phyloP scores from a whole-genome alignment of 208 protist species.

The Trypanosoma caninum region DNA sequence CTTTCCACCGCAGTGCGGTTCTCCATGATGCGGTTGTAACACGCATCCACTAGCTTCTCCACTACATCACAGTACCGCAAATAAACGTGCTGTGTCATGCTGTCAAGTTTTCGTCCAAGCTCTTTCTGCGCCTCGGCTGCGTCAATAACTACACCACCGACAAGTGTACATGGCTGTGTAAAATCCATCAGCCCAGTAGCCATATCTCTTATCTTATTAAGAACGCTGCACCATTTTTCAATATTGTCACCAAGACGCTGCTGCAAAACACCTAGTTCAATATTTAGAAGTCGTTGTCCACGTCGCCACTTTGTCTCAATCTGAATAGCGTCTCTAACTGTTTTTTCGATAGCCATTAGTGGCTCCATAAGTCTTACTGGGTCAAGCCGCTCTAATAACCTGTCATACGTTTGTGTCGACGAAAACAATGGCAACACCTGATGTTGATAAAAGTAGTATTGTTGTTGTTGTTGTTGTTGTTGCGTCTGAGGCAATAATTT shows the following conservation, averaged over 20 bases:
- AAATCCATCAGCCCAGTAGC: conserved; percentile 77
- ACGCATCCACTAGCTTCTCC: conserved; percentile 52
- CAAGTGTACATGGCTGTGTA: conserved; percentile 82
- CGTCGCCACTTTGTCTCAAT: conserved; percentile 79
- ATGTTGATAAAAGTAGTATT: neutral
- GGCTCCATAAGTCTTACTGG: conserved; percentile 49
- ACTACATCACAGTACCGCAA: conserved; percentile 85
- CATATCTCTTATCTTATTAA: conserved; percentile 65
- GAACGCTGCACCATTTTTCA: conserved; percentile 56
- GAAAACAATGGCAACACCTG: neutral
- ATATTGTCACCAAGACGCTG: conserved; percentile 77
- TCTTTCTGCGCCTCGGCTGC: conserved; percentile 84
- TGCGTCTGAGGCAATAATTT: neutral
- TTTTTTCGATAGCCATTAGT: conserved; percentile 74
- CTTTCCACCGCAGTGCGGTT: conserved; percentile 70
- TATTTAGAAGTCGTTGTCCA: conserved; percentile 82
- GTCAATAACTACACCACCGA: conserved; percentile 81
- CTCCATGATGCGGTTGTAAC: conserved; percentile 48
- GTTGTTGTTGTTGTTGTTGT: conserved; percentile 11
- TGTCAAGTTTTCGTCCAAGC: conserved; percentile 77
- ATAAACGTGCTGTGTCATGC: conserved; percentile 70
- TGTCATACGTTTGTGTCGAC: conserved; percentile 27
- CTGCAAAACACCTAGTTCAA: conserved; percentile 80
- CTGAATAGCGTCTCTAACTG: conserved; percentile 64
- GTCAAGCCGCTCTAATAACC: conserved; percentile 51